Conservation (phyloP, 768 basidiomycete genomes). For the Phanerodontia chrysosporium region DNA sequence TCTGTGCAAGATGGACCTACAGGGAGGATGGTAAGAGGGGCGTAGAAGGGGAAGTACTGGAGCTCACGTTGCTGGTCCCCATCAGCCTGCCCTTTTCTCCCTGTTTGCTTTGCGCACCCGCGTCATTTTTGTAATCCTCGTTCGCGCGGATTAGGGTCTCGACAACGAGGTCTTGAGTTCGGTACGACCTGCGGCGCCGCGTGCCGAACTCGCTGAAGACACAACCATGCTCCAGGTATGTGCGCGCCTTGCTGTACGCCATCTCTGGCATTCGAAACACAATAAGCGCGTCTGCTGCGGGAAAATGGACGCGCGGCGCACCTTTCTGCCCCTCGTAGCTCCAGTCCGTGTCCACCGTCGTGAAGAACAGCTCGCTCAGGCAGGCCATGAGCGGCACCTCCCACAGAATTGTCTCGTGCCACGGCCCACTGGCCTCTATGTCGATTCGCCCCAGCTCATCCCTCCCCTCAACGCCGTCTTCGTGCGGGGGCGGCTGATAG, state of each 20-base stretch:
- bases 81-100: slow-evolving; percentile 50
- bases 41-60: neutral
- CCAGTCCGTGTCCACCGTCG: slow-evolving; percentile 75
- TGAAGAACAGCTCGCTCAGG: slow-evolving; percentile 88
- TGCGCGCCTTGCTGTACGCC: slow-evolving; percentile 68
- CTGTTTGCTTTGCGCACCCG: slow-evolving; percentile 45
- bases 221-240: slow-evolving; percentile 61
- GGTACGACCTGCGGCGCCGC: slow-evolving; percentile 69
- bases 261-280: slow-evolving; percentile 39
- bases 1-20: slow-evolving; percentile 82
- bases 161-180: slow-evolving; percentile 76
- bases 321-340: slow-evolving; percentile 77
- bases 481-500: neutral
- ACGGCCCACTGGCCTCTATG: slow-evolving; percentile 68
- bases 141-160: slow-evolving; percentile 48
- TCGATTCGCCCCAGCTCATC: slow-evolving; percentile 54
- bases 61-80: slow-evolving; percentile 86
- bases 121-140: neutral
- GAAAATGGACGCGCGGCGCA: slow-evolving; percentile 23
- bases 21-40: neutral
- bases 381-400: slow-evolving; percentile 95
- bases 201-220: slow-evolving; percentile 86
- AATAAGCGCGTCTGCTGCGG: neutral
- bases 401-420: slow-evolving; percentile 88
- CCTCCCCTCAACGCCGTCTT: slow-evolving; percentile 33